Evolutionary conservation across 2,329 filamentous ascomycete genomes (phyloP).

Genomic region (Hypoxylon sp.): DNA sequence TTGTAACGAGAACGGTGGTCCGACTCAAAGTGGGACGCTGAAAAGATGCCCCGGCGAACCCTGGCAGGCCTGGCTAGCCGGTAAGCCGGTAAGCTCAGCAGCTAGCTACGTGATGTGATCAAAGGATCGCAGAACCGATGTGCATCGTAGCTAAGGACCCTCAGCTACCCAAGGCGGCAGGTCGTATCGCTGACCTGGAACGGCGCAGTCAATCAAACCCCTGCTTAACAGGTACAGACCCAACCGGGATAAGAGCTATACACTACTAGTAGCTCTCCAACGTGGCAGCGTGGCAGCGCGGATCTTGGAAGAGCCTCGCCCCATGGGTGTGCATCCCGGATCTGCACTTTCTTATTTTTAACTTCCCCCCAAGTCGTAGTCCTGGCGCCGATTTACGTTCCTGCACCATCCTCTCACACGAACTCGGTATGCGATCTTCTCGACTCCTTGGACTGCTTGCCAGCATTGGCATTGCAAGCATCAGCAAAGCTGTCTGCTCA

Average conservation of each 20-base stretch:
- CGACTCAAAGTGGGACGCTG: not conserved
- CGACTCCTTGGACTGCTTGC: constrained; percentile 17
- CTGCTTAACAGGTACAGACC: constrained; percentile 11
- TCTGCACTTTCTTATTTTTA: constrained; percentile 20
- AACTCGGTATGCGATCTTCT: constrained; percentile 23
- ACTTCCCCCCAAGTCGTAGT: constrained; percentile 7
- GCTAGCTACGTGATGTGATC: not conserved
- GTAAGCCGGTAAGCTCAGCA: constrained; percentile 2
- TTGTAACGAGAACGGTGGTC: not conserved
- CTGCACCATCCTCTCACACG: constrained; percentile 11
- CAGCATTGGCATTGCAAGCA: constrained; percentile 4
- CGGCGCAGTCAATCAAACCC: constrained; percentile 5
- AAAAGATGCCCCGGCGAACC: not conserved
- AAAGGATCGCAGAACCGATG: not conserved
- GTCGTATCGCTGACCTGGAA: constrained; percentile 17
- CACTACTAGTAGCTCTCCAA: not conserved
- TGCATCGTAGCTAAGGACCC: constrained; percentile 3
- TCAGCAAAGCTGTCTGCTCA: not conserved
- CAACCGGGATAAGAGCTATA: constrained; percentile 2
- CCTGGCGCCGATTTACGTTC: constrained; percentile 15
- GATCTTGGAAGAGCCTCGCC: constrained; percentile 8
- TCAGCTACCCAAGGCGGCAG: constrained; percentile 23
- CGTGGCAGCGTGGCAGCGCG: constrained; percentile 10
- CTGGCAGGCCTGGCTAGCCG: not conserved
- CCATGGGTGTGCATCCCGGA: constrained; percentile 11